Percentiles rank a stretch among this genome's conserved stretches.
These are phyloP conservation scores for Cinnamomum micranthum DNA, from an alignment of 164 flowering plant genomes.

Conservation along the genomic window DNA sequence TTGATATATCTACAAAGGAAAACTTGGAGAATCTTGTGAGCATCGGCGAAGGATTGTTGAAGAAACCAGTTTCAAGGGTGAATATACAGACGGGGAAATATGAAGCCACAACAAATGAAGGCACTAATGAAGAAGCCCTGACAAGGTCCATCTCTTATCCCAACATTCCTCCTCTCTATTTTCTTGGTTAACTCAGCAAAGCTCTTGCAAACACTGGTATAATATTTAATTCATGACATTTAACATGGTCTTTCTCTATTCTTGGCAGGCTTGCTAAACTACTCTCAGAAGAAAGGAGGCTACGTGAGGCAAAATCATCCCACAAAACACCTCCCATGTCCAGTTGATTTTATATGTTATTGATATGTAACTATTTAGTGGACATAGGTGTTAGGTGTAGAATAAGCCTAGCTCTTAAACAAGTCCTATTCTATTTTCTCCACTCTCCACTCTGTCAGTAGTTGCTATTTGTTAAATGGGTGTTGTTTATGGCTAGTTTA, in stretches of 20 bases:
- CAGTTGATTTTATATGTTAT: neutral
- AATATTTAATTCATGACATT: neutral
- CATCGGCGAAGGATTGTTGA: slow-evolving; percentile 34
- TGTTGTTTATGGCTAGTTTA: too few species aligned
- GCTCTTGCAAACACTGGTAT: neutral
- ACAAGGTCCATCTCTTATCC: slow-evolving; percentile 14
- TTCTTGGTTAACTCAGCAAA: neutral
- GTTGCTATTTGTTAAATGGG: too few species aligned
- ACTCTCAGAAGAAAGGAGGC: slow-evolving; percentile 20
- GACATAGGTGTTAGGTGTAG: too few species aligned
- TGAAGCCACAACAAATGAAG: slow-evolving; percentile 29
- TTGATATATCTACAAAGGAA: slow-evolving; percentile 32
- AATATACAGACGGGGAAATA: slow-evolving; percentile 40
- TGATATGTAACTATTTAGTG: too few species aligned
- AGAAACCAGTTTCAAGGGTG: slow-evolving; percentile 41
- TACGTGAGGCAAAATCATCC: slow-evolving; percentile 15
- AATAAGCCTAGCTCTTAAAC: too few species aligned
- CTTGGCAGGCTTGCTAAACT: slow-evolving; percentile 31
- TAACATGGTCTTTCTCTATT: neutral
- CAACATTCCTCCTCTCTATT: neutral
- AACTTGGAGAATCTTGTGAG: slow-evolving; percentile 24
- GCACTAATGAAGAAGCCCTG: slow-evolving; percentile 49
- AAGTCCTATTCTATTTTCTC: too few species aligned
- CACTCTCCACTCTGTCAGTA: too few species aligned
- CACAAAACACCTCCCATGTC: neutral